Base-by-base conservation (phyloP, 805 yeast genomes). In the Teunomyces panamensis region DNA sequence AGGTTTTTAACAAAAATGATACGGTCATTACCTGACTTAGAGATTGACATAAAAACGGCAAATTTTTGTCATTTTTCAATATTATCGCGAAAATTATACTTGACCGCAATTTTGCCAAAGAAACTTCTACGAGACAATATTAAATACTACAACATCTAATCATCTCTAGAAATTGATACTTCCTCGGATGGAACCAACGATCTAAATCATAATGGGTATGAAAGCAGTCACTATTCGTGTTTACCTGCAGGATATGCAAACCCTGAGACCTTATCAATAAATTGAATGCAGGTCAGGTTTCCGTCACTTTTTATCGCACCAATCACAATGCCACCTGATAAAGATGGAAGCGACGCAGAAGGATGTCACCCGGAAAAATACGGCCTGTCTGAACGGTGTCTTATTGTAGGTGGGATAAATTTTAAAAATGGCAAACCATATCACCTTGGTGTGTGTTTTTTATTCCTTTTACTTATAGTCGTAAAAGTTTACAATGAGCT, bases 261-360 rank as follows among this genome's bases (percentile, higher is more conserved):
- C 34, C 46, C 27, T 16, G 35, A 5, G 17, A 9, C 26, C 41
- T 37, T 37, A 37, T 37, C 41, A 11, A 7, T 14, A 9, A 26
- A 24, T 16, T 4, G 28, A 7, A 14, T 37, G 41, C 41, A 37
- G 41, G 41, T 26, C 5, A 8, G 5, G 14, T 5, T 20, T 13
- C 41, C 41, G 41, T 20, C 17, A 37, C 7, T 5, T 30, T 27
- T 35, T 36, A 47, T 47, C 49, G 49, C 35, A 41, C 49, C 49
- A 47, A 47, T 47, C 49, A 47, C 34, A 47, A 9, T 17, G 28
- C 35, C 20, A 30, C 30, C 27, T 34, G 42, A 45, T 39, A 30
- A 43, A 43, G 42, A 14, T 32, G 28, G 39, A 37, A 24, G 17
- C 10, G 27, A 24, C 28, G 10, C 26, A 20, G 27, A 11, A 16